Conservation (phyloP, 202 grass and related monocot genomes). For the Hordeum pubiflorum region DNA sequence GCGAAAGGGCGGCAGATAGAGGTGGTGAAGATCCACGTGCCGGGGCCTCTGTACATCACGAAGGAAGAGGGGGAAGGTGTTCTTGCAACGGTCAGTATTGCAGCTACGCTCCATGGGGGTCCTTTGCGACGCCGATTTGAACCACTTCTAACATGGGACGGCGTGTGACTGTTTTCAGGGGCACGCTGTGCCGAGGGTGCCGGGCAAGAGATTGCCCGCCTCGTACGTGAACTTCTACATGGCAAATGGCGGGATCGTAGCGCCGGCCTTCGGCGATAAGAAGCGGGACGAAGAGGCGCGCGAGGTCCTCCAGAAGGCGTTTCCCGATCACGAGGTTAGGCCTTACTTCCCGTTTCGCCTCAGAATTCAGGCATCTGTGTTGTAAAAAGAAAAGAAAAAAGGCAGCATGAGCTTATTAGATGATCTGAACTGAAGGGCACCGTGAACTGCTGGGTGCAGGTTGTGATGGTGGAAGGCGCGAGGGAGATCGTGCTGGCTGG, state of each 20-base stretch:
- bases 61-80: conserved; percentile 68
- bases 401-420: neutral
- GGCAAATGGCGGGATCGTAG: conserved; percentile 65
- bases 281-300: conserved; percentile 44
- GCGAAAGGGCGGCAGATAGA: conserved; percentile 54
- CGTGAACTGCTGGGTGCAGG: conserved; percentile 23
- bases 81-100: conserved; percentile 34
- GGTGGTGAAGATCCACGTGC: conserved; percentile 75
- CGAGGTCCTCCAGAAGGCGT: conserved; percentile 46
- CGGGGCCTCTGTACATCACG: conserved; percentile 78
- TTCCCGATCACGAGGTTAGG: conserved; percentile 55
- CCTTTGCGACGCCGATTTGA: neutral
- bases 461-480: conserved; percentile 71
- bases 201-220: conserved; percentile 61
- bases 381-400: neutral
- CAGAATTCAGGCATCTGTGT: neutral
- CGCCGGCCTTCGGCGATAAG: conserved; percentile 58
- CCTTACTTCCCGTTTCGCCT: neutral
- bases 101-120: neutral
- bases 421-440: neutral
- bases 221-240: conserved; percentile 90
- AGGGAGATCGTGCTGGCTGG: conserved; percentile 84
- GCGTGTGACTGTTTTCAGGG: conserved; percentile 29
- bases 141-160: neutral
- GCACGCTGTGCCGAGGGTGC: conserved; percentile 46